Evolutionary conservation across 768 basidiomycete genomes (phyloP).

Genomic region (Neoboletus brunneissimus): DNA sequence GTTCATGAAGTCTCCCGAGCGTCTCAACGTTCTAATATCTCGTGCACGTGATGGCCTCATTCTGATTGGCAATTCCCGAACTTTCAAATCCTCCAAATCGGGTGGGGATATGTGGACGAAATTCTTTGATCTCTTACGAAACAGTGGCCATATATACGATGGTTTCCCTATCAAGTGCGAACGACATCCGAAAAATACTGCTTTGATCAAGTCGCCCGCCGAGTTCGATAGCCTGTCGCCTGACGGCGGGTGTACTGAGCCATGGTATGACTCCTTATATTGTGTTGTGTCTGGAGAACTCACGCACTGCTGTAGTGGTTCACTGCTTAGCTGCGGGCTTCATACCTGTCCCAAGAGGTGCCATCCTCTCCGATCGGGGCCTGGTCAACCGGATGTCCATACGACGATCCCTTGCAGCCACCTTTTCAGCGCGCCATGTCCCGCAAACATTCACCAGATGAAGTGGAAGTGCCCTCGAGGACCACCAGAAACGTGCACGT

Average conservation of each 20-base stretch:
- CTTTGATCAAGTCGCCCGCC: slow-evolving; percentile 37
- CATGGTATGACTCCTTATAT: slow-evolving; percentile 45
- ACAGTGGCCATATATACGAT: slow-evolving; percentile 47
- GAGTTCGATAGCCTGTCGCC: slow-evolving; percentile 54
- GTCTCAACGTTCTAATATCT: slow-evolving; percentile 68
- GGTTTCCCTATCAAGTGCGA: slow-evolving; percentile 62
- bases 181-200: slow-evolving; percentile 45
- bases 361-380: slow-evolving; percentile 53
- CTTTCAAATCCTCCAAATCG: slow-evolving; percentile 51
- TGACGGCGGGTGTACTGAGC: slow-evolving; percentile 59
- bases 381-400: slow-evolving; percentile 31
- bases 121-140: slow-evolving; percentile 45
- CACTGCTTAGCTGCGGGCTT: slow-evolving; percentile 45
- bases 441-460: slow-evolving; percentile 40
- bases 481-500: slow-evolving; percentile 37
- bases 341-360: slow-evolving; percentile 62
- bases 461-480: slow-evolving; percentile 44
- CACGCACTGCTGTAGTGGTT: slow-evolving; percentile 37
- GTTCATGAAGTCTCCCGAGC: slow-evolving; percentile 69
- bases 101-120: slow-evolving; percentile 51
- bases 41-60: slow-evolving; percentile 64
- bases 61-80: slow-evolving; percentile 61
- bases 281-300: not conserved
- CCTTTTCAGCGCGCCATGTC: slow-evolving; percentile 39
- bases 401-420: slow-evolving; percentile 41